phyloP scores from a whole-genome alignment of 371 early-diverging fungal genomes.

The Mortierella sp. region DNA sequence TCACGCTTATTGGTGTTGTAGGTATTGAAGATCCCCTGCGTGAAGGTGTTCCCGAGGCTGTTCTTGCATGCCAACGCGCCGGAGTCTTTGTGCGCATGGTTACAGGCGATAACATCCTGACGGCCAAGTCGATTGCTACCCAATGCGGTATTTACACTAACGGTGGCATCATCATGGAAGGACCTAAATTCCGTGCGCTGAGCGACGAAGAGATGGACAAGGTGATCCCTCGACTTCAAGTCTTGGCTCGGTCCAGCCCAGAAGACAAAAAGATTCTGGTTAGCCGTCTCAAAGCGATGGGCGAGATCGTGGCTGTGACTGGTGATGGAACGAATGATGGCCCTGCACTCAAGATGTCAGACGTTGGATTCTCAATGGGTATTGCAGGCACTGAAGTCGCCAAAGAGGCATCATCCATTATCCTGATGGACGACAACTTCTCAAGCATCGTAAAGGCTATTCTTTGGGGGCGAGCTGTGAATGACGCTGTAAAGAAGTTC shows the following conservation, averaged over 20 bases:
- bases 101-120: slow-evolving; percentile 83
- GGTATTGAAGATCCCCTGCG: slow-evolving; percentile 85
- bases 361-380: slow-evolving; percentile 89
- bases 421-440: slow-evolving; percentile 88
- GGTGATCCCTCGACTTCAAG: slow-evolving; percentile 71
- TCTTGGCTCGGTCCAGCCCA: slow-evolving; percentile 83
- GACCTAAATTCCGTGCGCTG: slow-evolving; percentile 72
- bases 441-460: slow-evolving; percentile 81
- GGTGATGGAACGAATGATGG: slow-evolving; percentile 88
- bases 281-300: slow-evolving; percentile 69
- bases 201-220: slow-evolving; percentile 61
- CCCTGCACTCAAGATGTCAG: slow-evolving; percentile 84
- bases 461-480: slow-evolving; percentile 86
- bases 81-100: slow-evolving; percentile 90
- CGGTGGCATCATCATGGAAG: slow-evolving; percentile 76
- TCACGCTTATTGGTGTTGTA: slow-evolving; percentile 72
- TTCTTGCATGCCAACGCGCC: slow-evolving; percentile 73
- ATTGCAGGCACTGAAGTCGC: slow-evolving; percentile 86
- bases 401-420: slow-evolving; percentile 83
- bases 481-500: slow-evolving; percentile 86
- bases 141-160: slow-evolving; percentile 75
- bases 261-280: slow-evolving; percentile 82
- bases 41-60: slow-evolving; percentile 75
- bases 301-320: slow-evolving; percentile 84
- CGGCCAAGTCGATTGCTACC: slow-evolving; percentile 78